Evolutionary conservation across 1,284 basidiomycete species (phyloP), one percentile per base, ranked within the genome.

Genomic region (Tremellales sp.): DNA sequence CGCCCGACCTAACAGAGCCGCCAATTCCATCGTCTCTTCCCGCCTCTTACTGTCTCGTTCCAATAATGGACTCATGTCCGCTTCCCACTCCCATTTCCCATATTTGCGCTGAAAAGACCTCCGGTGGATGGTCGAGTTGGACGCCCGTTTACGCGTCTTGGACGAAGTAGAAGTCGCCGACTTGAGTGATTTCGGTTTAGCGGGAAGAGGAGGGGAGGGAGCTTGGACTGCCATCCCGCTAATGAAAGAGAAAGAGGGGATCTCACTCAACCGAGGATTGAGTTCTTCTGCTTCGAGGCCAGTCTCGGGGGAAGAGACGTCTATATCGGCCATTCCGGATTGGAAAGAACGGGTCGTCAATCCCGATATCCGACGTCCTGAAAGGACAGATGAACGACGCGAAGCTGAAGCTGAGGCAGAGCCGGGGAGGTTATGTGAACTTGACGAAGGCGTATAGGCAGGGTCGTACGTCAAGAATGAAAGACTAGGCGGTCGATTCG

Each of bases 21-120:
- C 44, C 29, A 72, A 50, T 33, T 72, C 67, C 58, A 64, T 50
- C 41, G 36, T 43, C 21, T 64, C 64, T 54, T 51, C 33, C 40
- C 21, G 33, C 27, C 49, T 21, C 39, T 25, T 35, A 48, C 40
- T 42, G 22, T 49, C 50, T 49, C 13, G 22, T 25, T 40, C 19
- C 40, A 40, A 21, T 24, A 40, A 22, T 4, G 19, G 39, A 22
- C 23, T 40, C 39, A 24, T 40, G 5, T 40, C 23, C 15, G 13
- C 23, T n/a, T n/a, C n/a, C 19, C 15, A 4, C 6, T 40, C 23
- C 39, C 39, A 21, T 40, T 40, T 24, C 39, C 39, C 21, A 40
- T 40, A 40, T 23, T 5, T 22, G 6, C 13, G 19, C 39, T 22
- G 39, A 8, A 24, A 40, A 13, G 39, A 22, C 15, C 39, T 5